Base-by-base conservation (phyloP, 1,284 basidiomycete genomes). In the Lentinus polychrous region DNA sequence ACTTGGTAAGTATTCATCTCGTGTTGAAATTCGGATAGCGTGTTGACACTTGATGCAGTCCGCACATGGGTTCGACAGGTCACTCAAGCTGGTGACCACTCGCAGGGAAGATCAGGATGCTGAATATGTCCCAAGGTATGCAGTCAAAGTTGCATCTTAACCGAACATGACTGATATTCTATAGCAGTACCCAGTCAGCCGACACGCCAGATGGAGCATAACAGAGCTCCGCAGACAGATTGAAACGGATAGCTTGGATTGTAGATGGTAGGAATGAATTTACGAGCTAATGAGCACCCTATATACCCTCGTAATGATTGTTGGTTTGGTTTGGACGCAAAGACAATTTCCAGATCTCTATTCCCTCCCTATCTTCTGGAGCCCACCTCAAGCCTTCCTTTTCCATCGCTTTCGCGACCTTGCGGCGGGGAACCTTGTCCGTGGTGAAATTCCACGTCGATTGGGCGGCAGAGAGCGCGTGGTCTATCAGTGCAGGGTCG, bases 1-100 rank as follows among this genome's bases (percentile, higher is more conserved):
- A 89, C 69, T 66, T 89, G 55, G 84, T 86, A 58, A 57, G 77
- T 55, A n/a, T 17, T 10, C 12, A 17, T 12, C 6, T n/a, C 20
- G 34, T 4, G 23, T 33, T 20, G 23, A 42, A 17, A 8, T 27
- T 37, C 36, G 39, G 10, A 52, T 35, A 8, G 23, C 15, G 17
- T 27, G 20, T 8, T 23, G 2, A 15, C n/a, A 22, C 36, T 42
- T 27, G 49, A 34, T 33, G 31, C 55, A 88, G 85, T 77, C 79
- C 45, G 79, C 71, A 43, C 85, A 88, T 64, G 86, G 86, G 0
- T 88, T 86, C 58, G 82, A 87, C 67, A 74, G 82, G 43, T 75
- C 70, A 37, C 66, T 88, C 35, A 71, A 71, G 35, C 69, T 86
- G 6, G 79, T 81, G 22, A 72, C 77, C 18, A 75, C 76, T 4